These are phyloP conservation scores for Penicillium lagena DNA, from an alignment of 495 filamentous ascomycete genomes.

Conservation along the genomic window DNA sequence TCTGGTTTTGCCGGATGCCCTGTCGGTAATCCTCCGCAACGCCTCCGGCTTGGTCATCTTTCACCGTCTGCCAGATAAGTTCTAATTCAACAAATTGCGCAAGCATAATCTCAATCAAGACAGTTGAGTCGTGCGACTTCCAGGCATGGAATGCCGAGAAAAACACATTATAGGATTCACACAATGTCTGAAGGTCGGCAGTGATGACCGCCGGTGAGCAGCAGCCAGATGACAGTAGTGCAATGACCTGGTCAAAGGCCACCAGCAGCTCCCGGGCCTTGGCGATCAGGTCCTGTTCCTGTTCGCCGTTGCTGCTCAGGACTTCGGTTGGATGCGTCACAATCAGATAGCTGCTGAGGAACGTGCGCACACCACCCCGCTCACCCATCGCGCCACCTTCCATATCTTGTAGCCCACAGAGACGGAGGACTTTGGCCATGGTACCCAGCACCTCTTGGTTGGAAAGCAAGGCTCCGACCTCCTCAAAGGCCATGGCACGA, in stretches of 20 bases:
- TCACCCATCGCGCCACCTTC: conserved; percentile 62
- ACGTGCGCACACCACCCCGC: conserved; percentile 77
- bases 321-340: conserved; percentile 89
- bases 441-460: conserved; percentile 63
- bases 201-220: conserved; percentile 30
- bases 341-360: conserved; percentile 88
- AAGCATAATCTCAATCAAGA: conserved; percentile 89
- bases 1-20: conserved; percentile 90
- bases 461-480: conserved; percentile 70
- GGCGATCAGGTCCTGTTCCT: conserved; percentile 82
- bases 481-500: conserved; percentile 71
- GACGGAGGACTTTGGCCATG: conserved; percentile 66
- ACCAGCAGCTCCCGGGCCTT: conserved; percentile 83
- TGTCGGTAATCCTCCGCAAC: conserved; percentile 86
- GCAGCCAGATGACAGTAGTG: conserved; percentile 51
- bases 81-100: conserved; percentile 93
- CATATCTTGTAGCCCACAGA: conserved; percentile 70
- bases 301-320: conserved; percentile 74
- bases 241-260: conserved; percentile 71
- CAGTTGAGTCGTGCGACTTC: conserved; percentile 87
- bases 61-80: conserved; percentile 93
- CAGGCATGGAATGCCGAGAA: conserved; percentile 89
- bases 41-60: conserved; percentile 76
- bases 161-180: conserved; percentile 70
- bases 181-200: conserved; percentile 37